phyloP scores from a whole-genome alignment of 1,284 basidiomycete genomes.

The Leucoagaricus sp. region DNA sequence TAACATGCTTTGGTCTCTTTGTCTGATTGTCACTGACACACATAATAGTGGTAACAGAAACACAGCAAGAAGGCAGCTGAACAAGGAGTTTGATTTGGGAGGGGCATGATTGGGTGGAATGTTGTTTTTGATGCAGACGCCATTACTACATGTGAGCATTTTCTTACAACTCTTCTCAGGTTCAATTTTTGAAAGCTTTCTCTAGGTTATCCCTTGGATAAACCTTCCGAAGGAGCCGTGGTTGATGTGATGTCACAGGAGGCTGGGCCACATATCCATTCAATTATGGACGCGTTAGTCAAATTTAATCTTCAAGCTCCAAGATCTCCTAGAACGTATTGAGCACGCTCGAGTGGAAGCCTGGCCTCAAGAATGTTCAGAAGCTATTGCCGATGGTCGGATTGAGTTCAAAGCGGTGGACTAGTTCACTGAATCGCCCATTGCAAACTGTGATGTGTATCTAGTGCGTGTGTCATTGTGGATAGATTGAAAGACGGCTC shows the following conservation, averaged over 20 bases:
- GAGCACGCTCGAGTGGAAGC: slow-evolving; percentile 22
- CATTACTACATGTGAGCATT: too few relatives aligned
- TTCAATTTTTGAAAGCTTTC: too few relatives aligned
- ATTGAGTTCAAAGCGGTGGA: slow-evolving; percentile 31
- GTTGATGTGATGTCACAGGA: slow-evolving; percentile 37
- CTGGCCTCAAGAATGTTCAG: slow-evolving; percentile 29
- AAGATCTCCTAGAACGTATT: slow-evolving; percentile 31
- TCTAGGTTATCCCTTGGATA: slow-evolving; percentile 31
- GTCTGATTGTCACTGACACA: neutral
- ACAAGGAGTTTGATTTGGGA: slow-evolving; percentile 24
- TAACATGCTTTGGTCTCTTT: too few relatives aligned
- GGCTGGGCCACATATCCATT: slow-evolving; percentile 28
- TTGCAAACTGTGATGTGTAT: slow-evolving; percentile 29
- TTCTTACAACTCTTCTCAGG: too few relatives aligned
- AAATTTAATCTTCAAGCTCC: slow-evolving; percentile 28
- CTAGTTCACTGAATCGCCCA: slow-evolving; percentile 28
- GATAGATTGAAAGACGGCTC: neutral
- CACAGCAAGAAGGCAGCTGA: slow-evolving; percentile 9
- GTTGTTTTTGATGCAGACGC: slow-evolving; percentile 25
- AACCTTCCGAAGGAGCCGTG: slow-evolving; percentile 22
- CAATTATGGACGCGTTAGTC: slow-evolving; percentile 26
- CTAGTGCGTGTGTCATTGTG: slow-evolving; percentile 27
- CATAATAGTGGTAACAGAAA: too few relatives aligned
- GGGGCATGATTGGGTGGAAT: slow-evolving; percentile 30
- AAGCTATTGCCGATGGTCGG: slow-evolving; percentile 26